These are phyloP conservation scores for Nidula microcarpa DNA, from an alignment of 768 basidiomycete genomes.

Conservation along the genomic window DNA sequence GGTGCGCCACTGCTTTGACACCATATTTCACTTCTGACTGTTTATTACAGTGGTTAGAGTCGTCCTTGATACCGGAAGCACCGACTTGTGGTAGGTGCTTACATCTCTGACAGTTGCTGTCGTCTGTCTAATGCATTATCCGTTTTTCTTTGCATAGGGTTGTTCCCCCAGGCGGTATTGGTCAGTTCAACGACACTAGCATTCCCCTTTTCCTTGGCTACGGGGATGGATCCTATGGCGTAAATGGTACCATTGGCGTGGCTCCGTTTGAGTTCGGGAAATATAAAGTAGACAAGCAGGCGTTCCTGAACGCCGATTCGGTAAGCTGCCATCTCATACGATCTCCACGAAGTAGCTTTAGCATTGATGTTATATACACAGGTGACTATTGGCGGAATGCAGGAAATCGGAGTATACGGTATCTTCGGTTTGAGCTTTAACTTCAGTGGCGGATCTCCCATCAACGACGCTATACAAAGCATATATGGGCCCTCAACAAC, in stretches of 20 bases:
- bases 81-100: constrained; percentile 28
- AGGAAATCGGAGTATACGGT: constrained; percentile 24
- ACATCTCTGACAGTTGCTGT: not conserved
- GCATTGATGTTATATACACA: constrained; percentile 6
- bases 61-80: constrained; percentile 34
- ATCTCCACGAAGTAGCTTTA: constrained; percentile 1
- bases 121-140: not conserved
- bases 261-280: constrained; percentile 25
- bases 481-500: constrained; percentile 9
- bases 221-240: constrained; percentile 31
- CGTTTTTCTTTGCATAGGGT: constrained; percentile 18
- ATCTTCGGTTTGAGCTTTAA: constrained; percentile 32
- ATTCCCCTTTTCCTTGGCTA: constrained; percentile 22
- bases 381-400: constrained; percentile 8
- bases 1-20: constrained; percentile 3
- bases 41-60: constrained; percentile 18
- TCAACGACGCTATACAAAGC: constrained; percentile 18
- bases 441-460: constrained; percentile 19
- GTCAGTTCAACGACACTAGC: constrained; percentile 25
- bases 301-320: constrained; percentile 23
- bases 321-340: not conserved
- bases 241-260: constrained; percentile 27
- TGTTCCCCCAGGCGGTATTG: constrained; percentile 26
- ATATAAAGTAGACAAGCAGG: constrained; percentile 21
- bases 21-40: not conserved